These are phyloP conservation scores for Hypseocharis bilobata DNA, from an alignment of 441 rosid species.

Conservation along the genomic window DNA sequence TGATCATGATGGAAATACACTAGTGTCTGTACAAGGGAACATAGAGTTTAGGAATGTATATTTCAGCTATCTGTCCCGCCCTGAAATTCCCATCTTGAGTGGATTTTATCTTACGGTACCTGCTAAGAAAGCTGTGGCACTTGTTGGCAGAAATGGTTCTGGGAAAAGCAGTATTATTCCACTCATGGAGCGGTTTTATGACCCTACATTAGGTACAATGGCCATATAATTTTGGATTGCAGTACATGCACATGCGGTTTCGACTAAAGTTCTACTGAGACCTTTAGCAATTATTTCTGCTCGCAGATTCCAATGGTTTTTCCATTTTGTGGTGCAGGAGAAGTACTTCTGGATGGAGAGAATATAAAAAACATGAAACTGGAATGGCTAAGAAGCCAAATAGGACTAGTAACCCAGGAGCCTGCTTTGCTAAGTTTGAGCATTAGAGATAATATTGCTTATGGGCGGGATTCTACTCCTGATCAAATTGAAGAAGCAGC, in stretches of 20 bases:
- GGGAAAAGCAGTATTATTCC: constrained; percentile 98
- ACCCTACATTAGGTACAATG: constrained; percentile 84
- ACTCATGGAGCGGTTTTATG: constrained; percentile 95
- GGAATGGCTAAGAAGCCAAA: constrained; percentile 88
- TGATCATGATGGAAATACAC: constrained; percentile 59
- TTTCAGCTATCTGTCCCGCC: constrained; percentile 93
- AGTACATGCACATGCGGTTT: constrained; percentile 8
- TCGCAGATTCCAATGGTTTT: constrained; percentile 20
- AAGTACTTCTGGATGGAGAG: constrained; percentile 93
- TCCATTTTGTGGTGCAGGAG: constrained; percentile 53
- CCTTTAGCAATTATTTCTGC: constrained; percentile 13
- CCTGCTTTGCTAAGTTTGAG: constrained; percentile 91
- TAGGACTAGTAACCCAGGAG: constrained; percentile 94
- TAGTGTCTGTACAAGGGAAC: constrained; percentile 67
- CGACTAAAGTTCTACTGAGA: constrained; percentile 9
- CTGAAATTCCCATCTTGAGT: constrained; percentile 92
- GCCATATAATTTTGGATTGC: constrained; percentile 7
- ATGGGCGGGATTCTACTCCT: constrained; percentile 69
- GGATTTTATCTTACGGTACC: constrained; percentile 97
- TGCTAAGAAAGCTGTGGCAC: constrained; percentile 90
- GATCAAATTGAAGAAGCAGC: constrained; percentile 99
- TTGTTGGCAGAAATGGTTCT: constrained; percentile 98
- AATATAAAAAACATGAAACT: constrained; percentile 77
- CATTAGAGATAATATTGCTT: constrained; percentile 82
- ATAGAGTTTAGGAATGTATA: constrained; percentile 95